Percentiles rank a stretch among this genome's conserved stretches.
Evolutionary conservation across 75 land plant species (phyloP).

Genomic region (Pseudotsuga menziesii): DNA sequence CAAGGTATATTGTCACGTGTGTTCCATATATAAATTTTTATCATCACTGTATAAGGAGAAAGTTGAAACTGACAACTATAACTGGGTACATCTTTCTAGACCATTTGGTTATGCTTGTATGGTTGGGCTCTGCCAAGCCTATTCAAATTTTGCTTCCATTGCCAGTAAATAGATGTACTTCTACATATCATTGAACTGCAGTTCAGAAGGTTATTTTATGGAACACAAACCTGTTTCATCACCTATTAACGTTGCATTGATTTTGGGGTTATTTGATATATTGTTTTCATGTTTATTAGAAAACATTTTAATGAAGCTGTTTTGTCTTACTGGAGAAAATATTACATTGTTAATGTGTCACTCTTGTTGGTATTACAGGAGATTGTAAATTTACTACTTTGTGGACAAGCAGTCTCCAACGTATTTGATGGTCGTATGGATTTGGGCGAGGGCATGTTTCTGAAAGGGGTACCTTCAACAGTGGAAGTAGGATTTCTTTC

Average conservation of each 20-base stretch:
- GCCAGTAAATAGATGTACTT: background rate
- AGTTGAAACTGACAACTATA: background rate
- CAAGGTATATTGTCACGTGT: too few relatives aligned
- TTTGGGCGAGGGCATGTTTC: slow-evolving; percentile 84
- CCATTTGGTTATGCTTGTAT: background rate
- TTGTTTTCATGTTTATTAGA: too few relatives aligned
- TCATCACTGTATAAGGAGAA: too few relatives aligned
- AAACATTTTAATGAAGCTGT: too few relatives aligned
- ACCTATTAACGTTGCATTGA: background rate
- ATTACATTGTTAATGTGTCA: slow-evolving; percentile 1
- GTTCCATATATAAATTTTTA: too few relatives aligned
- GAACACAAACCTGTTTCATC: background rate
- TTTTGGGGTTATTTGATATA: background rate
- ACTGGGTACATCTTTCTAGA: background rate
- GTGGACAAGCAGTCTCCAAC: slow-evolving; percentile 92
- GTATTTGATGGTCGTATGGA: slow-evolving; percentile 96
- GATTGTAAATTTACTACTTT: slow-evolving; percentile 94
- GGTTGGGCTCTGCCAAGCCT: background rate
- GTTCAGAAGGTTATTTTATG: slow-evolving; percentile 3
- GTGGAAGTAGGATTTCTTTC: slow-evolving; percentile 96
- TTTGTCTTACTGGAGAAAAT: background rate
- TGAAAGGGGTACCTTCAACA: slow-evolving; percentile 73
- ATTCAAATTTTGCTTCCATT: background rate
- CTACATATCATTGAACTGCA: background rate
- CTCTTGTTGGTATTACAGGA: slow-evolving; percentile 47